A percentile compares a stretch with the other conserved stretches of the same genome.
These are phyloP conservation scores for Populus simonii DNA, from an alignment of 345 rosid species.

Conservation along the genomic window DNA sequence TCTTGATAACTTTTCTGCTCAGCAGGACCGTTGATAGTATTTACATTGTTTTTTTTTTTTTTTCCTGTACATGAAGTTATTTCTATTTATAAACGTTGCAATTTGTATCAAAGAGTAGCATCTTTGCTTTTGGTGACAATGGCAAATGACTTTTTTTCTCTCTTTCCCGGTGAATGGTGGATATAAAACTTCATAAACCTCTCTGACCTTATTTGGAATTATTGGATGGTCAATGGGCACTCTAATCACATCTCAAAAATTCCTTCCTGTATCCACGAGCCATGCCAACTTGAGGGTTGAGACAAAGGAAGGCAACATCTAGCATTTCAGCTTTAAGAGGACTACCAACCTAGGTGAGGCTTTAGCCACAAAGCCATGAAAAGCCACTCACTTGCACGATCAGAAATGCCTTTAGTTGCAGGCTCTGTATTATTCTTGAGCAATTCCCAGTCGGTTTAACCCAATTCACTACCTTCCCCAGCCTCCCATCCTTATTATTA, in stretches of 20 bases:
- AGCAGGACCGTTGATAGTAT: not conserved
- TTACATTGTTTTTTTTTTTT: not conserved
- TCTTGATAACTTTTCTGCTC: not conserved
- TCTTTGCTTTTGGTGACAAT: not conserved
- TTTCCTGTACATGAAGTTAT: slow-evolving; percentile 17
- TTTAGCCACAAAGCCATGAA: no score
- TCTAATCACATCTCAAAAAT: not conserved
- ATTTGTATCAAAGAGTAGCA: not conserved
- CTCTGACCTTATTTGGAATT: not conserved
- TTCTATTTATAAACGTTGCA: not conserved
- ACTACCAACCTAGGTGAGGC: no score
- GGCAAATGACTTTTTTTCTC: not conserved
- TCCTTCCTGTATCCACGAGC: not conserved
- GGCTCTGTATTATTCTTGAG: no score
- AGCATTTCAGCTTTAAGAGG: no score
- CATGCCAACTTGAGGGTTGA: no score
- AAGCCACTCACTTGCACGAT: no score
- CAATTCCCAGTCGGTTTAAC: no score
- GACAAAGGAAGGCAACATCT: no score
- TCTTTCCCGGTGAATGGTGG: not conserved
- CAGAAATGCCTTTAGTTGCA: no score
- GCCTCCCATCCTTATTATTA: no score
- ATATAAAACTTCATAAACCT: not conserved
- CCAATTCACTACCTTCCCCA: no score
- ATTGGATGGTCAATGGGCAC: not conserved